Evolutionary conservation across 805 yeast genomes (phyloP), one percentile per base, ranked within the genome.

Genomic region (Nakazawaea ernobii): DNA sequence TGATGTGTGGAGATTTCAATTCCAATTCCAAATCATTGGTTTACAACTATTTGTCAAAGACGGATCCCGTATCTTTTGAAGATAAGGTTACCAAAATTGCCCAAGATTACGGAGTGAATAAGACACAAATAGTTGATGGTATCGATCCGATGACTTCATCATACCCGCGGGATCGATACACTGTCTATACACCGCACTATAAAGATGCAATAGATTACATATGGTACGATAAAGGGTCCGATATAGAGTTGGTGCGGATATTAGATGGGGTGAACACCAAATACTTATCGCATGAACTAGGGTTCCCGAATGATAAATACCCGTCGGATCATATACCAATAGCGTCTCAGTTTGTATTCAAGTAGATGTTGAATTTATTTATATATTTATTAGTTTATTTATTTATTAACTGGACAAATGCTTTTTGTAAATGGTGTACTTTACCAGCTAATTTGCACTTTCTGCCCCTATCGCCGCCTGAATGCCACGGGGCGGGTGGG

Each of bases 1-100:
- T 80, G 8, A 68, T 79, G 62, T 68, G 75, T 13, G 86, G 85
- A 0, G 86, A 80, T 58, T 69, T 78, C 51, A 80, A 80, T 54
- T 77, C 84, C 1, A 63, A 65, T 6, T 75, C 77, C 9, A 59
- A 65, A 15, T 77, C 83, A 1, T 60, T 71, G 49, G 82, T 77
- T 8, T 71, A 73, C 39, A 62, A 70, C n/a, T 71, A 74, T 42
- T 44, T 66, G 15, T 32, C 50, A 8, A 32, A 44, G 5, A n/a
- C 8, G 11, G 41, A 30, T n/a, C 30, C 17, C 17, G 35, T 11
- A 27, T 35, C n/a, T 8, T 35, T 17, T 29, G 33, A n/a, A 48
- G 53, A 73, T 32, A 64, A 60, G 39, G 65, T 69, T 4, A 62
- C 62, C 41, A 53, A 60, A 8, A 57, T 68, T 17, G 55, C 54